A percentile compares a stretch with the other conserved stretches of the same genome.
Evolutionary conservation across 345 rosid species (phyloP).

Genomic region (Boechera retrofracta): DNA sequence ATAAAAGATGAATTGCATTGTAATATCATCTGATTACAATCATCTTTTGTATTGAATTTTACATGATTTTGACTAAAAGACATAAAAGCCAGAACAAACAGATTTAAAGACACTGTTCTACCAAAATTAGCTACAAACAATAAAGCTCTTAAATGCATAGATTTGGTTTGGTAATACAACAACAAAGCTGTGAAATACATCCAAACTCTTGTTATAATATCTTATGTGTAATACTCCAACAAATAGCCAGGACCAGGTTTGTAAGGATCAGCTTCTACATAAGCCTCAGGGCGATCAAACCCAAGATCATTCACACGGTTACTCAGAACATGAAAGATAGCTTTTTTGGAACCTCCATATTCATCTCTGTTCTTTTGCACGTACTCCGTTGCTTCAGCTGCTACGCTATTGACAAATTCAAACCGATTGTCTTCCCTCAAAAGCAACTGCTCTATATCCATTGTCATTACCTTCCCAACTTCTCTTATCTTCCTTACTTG

Average conservation of each 20-base stretch:
- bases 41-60: too few relatives aligned
- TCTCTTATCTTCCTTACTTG: slow-evolving; percentile 75
- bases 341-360: slow-evolving; percentile 82
- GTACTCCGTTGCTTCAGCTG: slow-evolving; percentile 84
- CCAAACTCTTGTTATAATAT: not conserved
- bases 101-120: too few relatives aligned
- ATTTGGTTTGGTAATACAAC: slow-evolving; percentile 20
- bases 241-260: slow-evolving; percentile 77
- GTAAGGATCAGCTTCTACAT: slow-evolving; percentile 70
- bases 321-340: slow-evolving; percentile 84
- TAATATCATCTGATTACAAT: too few relatives aligned
- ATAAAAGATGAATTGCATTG: too few relatives aligned
- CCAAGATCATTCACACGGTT: slow-evolving; percentile 87
- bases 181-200: slow-evolving; percentile 17
- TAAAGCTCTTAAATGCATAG: not conserved
- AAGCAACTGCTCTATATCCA: slow-evolving; percentile 76
- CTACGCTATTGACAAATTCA: slow-evolving; percentile 78
- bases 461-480: slow-evolving; percentile 61
- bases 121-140: not conserved
- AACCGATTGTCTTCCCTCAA: slow-evolving; percentile 76
- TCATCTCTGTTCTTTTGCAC: slow-evolving; percentile 74
- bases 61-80: too few relatives aligned
- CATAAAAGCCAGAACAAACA: too few relatives aligned
- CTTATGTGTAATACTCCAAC: slow-evolving; percentile 63
- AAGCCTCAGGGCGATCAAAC: slow-evolving; percentile 73